Conservation (phyloP, 805 yeast genomes). For the Wickerhamomyces silvicola region DNA sequence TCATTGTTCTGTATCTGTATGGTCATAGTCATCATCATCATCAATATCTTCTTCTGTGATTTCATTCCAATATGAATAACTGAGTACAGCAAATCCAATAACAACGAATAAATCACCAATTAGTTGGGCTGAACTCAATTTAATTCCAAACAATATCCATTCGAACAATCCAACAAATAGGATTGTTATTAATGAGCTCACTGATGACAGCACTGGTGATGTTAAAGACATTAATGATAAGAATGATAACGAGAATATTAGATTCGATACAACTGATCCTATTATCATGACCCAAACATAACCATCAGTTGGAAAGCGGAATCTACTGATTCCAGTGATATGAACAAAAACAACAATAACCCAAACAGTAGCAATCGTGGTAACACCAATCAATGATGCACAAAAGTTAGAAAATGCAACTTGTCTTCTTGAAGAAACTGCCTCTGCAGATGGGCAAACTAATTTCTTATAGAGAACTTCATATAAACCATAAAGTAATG, state of each 20-base stretch:
- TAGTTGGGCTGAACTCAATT: slow-evolving; percentile 48
- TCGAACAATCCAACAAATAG: slow-evolving; percentile 74
- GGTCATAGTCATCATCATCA: slow-evolving; percentile 23
- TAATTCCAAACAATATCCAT: slow-evolving; percentile 58
- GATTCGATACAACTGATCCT: slow-evolving; percentile 54
- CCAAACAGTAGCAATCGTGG: slow-evolving; percentile 46
- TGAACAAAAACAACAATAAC: slow-evolving; percentile 43
- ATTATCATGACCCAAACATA: slow-evolving; percentile 38
- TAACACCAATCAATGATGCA: slow-evolving; percentile 60
- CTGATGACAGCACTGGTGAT: slow-evolving; percentile 74
- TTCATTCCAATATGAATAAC: slow-evolving; percentile 61
- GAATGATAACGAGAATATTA: slow-evolving; percentile 65
- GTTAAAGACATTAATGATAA: slow-evolving; percentile 77
- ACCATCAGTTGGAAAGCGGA: slow-evolving; percentile 42
- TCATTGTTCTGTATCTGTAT: slow-evolving; percentile 7
- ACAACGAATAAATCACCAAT: slow-evolving; percentile 66
- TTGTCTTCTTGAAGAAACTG: slow-evolving; percentile 60
- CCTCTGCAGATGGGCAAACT: slow-evolving; percentile 65
- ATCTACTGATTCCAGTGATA: slow-evolving; percentile 47
- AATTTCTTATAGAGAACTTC: slow-evolving; percentile 76
- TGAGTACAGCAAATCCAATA: slow-evolving; percentile 60
- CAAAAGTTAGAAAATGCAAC: slow-evolving; percentile 75
- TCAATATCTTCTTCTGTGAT: slow-evolving; percentile 39
- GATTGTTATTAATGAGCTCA: slow-evolving; percentile 65
- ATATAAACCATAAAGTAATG: slow-evolving; percentile 72